A percentile compares a stretch with the other conserved stretches of the same genome.
Conservation (phyloP, 805 yeast genomes). For the Monosporozyma aquatica region DNA sequence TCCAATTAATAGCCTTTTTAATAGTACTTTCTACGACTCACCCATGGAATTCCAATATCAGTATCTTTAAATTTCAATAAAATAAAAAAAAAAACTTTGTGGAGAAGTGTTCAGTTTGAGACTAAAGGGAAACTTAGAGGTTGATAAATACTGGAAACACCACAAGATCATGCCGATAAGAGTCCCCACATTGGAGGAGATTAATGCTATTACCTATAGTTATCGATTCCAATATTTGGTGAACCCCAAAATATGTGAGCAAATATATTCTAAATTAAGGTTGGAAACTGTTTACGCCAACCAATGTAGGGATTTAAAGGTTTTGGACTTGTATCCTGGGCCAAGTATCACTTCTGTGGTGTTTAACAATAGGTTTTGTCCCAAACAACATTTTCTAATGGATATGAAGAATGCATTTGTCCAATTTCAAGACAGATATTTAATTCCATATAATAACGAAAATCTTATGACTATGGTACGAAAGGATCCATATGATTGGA, state of each 20-base stretch:
- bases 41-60: too few species aligned
- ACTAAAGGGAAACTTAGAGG: too few species aligned
- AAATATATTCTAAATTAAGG: slow-evolving; percentile 41
- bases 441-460: neutral
- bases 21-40: too few species aligned
- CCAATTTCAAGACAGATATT: slow-evolving; percentile 5
- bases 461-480: neutral
- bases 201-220: slow-evolving; percentile 14
- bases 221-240: slow-evolving; percentile 20
- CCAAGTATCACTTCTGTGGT: slow-evolving; percentile 52
- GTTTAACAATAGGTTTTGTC: slow-evolving; percentile 51
- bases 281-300: slow-evolving; percentile 29
- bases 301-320: slow-evolving; percentile 34
- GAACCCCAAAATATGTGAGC: slow-evolving; percentile 17
- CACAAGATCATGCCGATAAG: neutral
- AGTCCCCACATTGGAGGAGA: slow-evolving; percentile 4
- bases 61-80: too few species aligned
- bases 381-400: slow-evolving; percentile 53
- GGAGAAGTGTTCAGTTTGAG: too few species aligned
- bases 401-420: slow-evolving; percentile 38
- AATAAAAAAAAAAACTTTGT: too few species aligned
- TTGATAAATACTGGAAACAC: too few species aligned
- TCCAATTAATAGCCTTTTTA: too few species aligned
- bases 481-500: slow-evolving; percentile 61
- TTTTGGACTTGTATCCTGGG: slow-evolving; percentile 55